Percentiles rank a stretch among this genome's conserved stretches.
These are phyloP conservation scores for Protomyces gravidus DNA, from an alignment of 1,139 yeast species.

Conservation along the genomic window DNA sequence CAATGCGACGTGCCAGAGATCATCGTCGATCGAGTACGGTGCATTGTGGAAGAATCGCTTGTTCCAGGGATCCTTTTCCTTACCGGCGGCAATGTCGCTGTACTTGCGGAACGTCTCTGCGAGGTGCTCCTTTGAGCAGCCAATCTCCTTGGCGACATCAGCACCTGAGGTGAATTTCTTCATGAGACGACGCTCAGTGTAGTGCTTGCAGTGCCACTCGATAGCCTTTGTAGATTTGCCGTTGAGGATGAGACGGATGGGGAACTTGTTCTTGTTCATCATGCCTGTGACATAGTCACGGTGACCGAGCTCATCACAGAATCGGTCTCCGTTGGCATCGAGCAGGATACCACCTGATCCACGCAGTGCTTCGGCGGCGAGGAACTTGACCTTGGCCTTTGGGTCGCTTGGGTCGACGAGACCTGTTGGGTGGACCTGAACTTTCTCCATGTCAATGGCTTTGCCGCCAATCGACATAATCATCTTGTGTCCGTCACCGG, in stretches of 20 bases:
- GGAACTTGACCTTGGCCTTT: conserved; percentile 53
- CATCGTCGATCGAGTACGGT: conserved; percentile 43
- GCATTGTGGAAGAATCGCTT: conserved; percentile 53
- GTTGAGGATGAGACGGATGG: conserved; percentile 51
- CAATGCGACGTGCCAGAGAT: conserved; percentile 48
- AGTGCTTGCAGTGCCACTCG: conserved; percentile 48
- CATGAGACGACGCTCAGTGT: conserved; percentile 63
- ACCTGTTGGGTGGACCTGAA: conserved; percentile 82
- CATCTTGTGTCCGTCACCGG: conserved; percentile 71
- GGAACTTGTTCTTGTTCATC: conserved; percentile 53
- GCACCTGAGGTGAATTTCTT: conserved; percentile 48
- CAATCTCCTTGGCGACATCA: conserved; percentile 50
- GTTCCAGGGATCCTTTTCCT: conserved; percentile 48
- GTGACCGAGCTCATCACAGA: conserved; percentile 66
- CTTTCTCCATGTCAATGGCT: conserved; percentile 67
- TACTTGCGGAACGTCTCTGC: conserved; percentile 47
- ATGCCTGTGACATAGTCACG: conserved; percentile 65
- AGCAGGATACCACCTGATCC: conserved; percentile 73
- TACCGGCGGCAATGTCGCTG: conserved; percentile 48
- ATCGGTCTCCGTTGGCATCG: conserved; percentile 60
- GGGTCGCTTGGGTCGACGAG: conserved; percentile 62
- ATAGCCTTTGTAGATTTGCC: conserved; percentile 47
- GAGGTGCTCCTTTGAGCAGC: conserved; percentile 41
- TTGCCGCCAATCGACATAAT: conserved; percentile 56
- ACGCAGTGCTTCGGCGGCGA: conserved; percentile 74